Evolutionary conservation across 768 basidiomycete species (phyloP), one percentile per base, ranked within the genome.

Genomic region (Leccinellum rugosiceps): DNA sequence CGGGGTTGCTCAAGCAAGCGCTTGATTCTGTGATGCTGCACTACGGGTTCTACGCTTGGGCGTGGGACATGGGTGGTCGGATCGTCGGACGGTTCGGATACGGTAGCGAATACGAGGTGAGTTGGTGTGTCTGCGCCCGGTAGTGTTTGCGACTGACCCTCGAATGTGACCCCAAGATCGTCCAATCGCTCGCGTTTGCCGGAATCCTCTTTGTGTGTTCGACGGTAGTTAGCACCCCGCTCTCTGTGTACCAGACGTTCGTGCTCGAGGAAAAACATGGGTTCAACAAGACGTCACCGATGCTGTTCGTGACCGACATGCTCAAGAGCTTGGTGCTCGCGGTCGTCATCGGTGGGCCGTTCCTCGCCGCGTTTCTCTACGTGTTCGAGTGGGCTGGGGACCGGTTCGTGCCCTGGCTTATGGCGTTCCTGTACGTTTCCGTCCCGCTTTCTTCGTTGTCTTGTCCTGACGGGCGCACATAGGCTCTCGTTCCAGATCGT

Each of bases 341-440:
- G 10, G 80, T 87, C 56, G 81, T 73, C 44, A 77, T 98, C 17
- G 92, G 94, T 7, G 78, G 87, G 0, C 96, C 96, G 0, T 90
- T 97, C 76, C 79, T 97, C 44, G 87, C 90, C 41, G 84, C 80
- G 3, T 94, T 98, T 79, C 80, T 98, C 52, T 87, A 83, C 65
- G 86, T 97, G 68, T 93, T 97, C 77, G 79, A 89, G 60, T 94
- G 91, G 91, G 94, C 94, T 0, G 96, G 96, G 1, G 89, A 92
- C 61, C 83, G 86, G 38, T 97, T 97, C 68, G 90, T 98, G 2
- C 89, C 91, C 0, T 97, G 88, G 86, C 77, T 97, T 45, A 96
- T 98, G 93, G 84, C 78, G 0, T 94, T 98, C 79, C 77, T 97
- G 92, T 93, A 62, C 58, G 88, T 56, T 6, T 41, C 30, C 31